phyloP scores from a whole-genome alignment of 2,329 filamentous ascomycete species.

The Talaromyces islandicus region DNA sequence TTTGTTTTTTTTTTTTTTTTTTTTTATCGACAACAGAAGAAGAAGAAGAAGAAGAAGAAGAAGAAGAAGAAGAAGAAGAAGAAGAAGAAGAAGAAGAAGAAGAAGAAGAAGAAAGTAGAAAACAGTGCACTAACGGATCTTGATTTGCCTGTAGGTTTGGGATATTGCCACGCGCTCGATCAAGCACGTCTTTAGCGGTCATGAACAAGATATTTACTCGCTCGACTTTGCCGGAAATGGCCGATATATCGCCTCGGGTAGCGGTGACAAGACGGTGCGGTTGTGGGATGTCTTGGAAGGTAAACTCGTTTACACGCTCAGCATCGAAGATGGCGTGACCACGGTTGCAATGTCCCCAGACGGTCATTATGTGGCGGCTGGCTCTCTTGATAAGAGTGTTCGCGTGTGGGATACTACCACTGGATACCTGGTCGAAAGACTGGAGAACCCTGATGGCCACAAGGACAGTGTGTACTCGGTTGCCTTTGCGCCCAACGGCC shows the following conservation, averaged over 20 bases:
- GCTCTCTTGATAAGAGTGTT: slow-evolving; percentile 94
- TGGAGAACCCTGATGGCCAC: slow-evolving; percentile 89
- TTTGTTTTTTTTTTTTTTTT: too few species aligned
- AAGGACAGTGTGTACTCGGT: slow-evolving; percentile 97
- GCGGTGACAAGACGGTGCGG: slow-evolving; percentile 87
- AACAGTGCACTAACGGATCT: slow-evolving; percentile 1
- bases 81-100: background rate
- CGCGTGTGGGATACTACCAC: slow-evolving; percentile 90
- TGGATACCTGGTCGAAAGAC: slow-evolving; percentile 80
- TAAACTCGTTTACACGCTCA: slow-evolving; percentile 74
- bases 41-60: background rate
- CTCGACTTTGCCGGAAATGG: slow-evolving; percentile 92
- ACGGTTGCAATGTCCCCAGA: slow-evolving; percentile 97
- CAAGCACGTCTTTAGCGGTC: slow-evolving; percentile 87
- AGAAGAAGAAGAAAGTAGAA: background rate
- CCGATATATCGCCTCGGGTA: slow-evolving; percentile 89
- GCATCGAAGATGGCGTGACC: slow-evolving; percentile 94
- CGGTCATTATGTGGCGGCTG: slow-evolving; percentile 87
- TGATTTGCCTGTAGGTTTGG: slow-evolving; percentile 62
- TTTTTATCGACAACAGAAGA: background rate
- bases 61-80: background rate
- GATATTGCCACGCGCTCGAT: slow-evolving; percentile 80
- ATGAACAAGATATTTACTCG: slow-evolving; percentile 98
- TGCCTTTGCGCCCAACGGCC: slow-evolving; percentile 88
- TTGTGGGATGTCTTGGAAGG: slow-evolving; percentile 92